Percentiles rank a stretch among this genome's conserved stretches.
These are phyloP conservation scores for Saccharomycopsis synnaedendra DNA, from an alignment of 805 yeast genomes.

Conservation along the genomic window DNA sequence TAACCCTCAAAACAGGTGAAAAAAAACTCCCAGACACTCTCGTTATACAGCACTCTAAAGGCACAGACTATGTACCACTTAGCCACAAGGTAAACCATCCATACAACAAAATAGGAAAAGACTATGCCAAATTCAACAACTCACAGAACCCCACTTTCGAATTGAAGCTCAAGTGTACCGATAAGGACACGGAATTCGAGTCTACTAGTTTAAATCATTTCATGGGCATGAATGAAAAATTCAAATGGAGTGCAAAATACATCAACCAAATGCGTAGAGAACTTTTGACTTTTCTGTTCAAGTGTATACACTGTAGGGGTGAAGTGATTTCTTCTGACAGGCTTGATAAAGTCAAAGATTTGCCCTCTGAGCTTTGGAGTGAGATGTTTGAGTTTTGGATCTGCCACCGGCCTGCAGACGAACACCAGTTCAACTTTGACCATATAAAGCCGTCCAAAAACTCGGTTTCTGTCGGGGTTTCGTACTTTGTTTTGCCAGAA, in stretches of 20 bases:
- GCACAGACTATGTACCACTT: background rate
- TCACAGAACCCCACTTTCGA: background rate
- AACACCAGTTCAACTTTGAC: background rate
- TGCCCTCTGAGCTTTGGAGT: constrained; percentile 91
- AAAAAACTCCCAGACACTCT: background rate
- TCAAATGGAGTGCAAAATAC: constrained; percentile 35
- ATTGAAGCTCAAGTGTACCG: constrained; percentile 3
- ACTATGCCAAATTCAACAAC: background rate
- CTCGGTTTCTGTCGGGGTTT: constrained; percentile 42
- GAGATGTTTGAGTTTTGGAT: constrained; percentile 98
- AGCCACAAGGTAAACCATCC: constrained; percentile 10
- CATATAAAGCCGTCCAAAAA: constrained; percentile 28
- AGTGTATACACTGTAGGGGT: constrained; percentile 25
- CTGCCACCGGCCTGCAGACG: constrained; percentile 65
- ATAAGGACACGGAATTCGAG: constrained; percentile 1
- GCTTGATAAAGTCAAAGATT: constrained; percentile 33
- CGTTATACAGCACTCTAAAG: background rate
- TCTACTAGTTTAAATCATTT: constrained; percentile 18
- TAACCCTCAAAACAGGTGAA: background rate
- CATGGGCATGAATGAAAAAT: constrained; percentile 18
- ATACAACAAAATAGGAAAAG: constrained; percentile 5
- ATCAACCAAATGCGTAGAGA: constrained; percentile 19
- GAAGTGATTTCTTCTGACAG: constrained; percentile 23
- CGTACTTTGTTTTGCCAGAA: constrained; percentile 29
- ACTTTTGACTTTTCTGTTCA: constrained; percentile 22